A percentile compares a stretch with the other conserved stretches of the same genome.
These are phyloP conservation scores for Eucalyptus cloeziana DNA, from an alignment of 345 rosid species.

Conservation along the genomic window DNA sequence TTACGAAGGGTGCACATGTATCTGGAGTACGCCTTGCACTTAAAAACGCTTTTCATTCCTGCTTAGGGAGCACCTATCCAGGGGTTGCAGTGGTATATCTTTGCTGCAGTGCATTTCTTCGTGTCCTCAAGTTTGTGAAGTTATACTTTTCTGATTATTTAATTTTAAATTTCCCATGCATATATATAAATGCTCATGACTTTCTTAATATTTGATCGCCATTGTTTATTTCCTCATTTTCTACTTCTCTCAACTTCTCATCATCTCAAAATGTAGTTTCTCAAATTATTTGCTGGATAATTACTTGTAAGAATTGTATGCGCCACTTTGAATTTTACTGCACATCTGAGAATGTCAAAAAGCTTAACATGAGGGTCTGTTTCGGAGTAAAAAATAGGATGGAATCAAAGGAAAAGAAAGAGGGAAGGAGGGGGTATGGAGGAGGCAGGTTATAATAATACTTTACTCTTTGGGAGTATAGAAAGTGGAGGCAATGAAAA, in stretches of 20 bases:
- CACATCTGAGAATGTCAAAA: neutral
- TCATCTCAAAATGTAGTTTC: neutral
- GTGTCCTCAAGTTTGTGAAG: neutral
- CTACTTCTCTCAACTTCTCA: neutral
- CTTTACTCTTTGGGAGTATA: neutral
- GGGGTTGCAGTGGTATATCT: slow-evolving; percentile 91
- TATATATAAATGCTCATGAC: neutral
- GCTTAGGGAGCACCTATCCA: slow-evolving; percentile 79
- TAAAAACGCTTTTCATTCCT: slow-evolving; percentile 57
- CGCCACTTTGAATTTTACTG: neutral
- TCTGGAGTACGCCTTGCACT: slow-evolving; percentile 59
- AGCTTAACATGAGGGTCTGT: neutral
- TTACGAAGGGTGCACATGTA: slow-evolving; percentile 45
- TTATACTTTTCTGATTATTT: neutral
- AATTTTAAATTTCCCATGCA: neutral
- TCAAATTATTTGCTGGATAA: neutral
- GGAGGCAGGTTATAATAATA: neutral
- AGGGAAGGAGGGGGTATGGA: neutral
- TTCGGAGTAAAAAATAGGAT: neutral
- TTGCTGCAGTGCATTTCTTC: neutral
- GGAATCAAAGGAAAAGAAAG: neutral
- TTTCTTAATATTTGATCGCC: neutral
- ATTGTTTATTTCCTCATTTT: neutral
- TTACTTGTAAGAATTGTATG: neutral
- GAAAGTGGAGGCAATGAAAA: neutral